Conservation (phyloP, 164 flowering plant genomes). For the Macadamia integrifolia region DNA sequence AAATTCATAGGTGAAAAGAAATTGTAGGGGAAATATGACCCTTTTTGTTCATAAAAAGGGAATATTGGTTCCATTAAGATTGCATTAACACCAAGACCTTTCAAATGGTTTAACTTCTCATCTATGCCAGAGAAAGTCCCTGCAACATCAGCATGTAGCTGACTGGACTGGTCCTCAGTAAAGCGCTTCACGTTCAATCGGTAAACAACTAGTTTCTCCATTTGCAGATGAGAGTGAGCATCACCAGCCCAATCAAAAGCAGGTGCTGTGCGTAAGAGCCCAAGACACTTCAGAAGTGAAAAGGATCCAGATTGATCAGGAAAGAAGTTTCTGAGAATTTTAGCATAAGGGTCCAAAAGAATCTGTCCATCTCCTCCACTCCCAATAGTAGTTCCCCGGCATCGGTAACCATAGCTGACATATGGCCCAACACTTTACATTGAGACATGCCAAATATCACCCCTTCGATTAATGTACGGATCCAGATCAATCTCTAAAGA, state of each 20-base stretch:
- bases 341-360: constrained; percentile 85
- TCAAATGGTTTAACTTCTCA: constrained; percentile 65
- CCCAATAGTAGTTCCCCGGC: constrained; percentile 25
- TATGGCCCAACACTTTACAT: constrained; percentile 38
- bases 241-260: constrained; percentile 82
- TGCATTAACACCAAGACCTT: constrained; percentile 74
- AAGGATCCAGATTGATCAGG: constrained; percentile 19
- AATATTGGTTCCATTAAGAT: constrained; percentile 79
- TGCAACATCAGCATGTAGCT: constrained; percentile 47
- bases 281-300: constrained; percentile 4
- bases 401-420: constrained; percentile 64
- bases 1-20: constrained; percentile 63
- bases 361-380: constrained; percentile 26
- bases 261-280: constrained; percentile 35
- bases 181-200: constrained; percentile 68
- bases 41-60: constrained; percentile 58
- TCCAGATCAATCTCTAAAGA: constrained; percentile 86
- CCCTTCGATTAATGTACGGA: constrained; percentile 81
- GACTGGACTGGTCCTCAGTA: constrained; percentile 68
- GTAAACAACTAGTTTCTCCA: constrained; percentile 77
- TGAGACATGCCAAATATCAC: constrained; percentile 91
- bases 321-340: constrained; percentile 29
- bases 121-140: constrained; percentile 76
- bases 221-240: constrained; percentile 42
- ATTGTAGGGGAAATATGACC: constrained; percentile 79